Evolutionary conservation across 805 yeast genomes (phyloP), one percentile per base, ranked within the genome.

Genomic region (Lachancea thermotolerans): DNA sequence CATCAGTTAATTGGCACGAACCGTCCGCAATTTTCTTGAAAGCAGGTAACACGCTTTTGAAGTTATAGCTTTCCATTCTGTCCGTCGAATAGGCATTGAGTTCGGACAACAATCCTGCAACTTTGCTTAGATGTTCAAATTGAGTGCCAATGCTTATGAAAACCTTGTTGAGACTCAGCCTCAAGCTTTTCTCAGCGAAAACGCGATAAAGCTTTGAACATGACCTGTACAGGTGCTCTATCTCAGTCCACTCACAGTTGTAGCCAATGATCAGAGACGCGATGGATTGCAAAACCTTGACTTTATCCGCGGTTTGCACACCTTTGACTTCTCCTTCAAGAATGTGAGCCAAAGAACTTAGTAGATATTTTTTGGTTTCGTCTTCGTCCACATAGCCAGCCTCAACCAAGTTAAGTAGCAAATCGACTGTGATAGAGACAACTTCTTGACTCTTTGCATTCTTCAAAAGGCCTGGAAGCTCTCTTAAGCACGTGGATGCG

Each of bases 51-150:
- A 95, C 73, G 44, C 75, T 75, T 47, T 81, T 91, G 61, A 82
- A 91, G 64, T 93, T 95, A 36, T 84, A 81, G 51, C 84, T 89
- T 29, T 79, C 81, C 45, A 88, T 66, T 43, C 86, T 72, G 31
- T 66, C 75, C 1, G 60, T 58, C 0, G 89, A 78, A 55, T 71
- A 85, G 0, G 96, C 70, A 58, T 93, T 90, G 49, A 91, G 67
- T 33, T 79, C 88, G 1, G 65, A 65, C 11, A 87, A 58, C n/a
- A 88, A 60, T 0, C 57, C 54, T 1, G 82, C 76, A 25, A 82
- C 77, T 6, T 65, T 59, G 14, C 65, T 54, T 25, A 75, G 67
- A 2, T 69, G 71, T 1, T 58, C 54, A 45, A 77, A 76, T 43
- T 73, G 74, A 2, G 56, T 58, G 15, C 89, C 87, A 42, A 91